Percentiles rank a stretch among this genome's conserved stretches.
Conservation (phyloP, 164 flowering plant genomes). For the Dillenia suffruticosa region DNA sequence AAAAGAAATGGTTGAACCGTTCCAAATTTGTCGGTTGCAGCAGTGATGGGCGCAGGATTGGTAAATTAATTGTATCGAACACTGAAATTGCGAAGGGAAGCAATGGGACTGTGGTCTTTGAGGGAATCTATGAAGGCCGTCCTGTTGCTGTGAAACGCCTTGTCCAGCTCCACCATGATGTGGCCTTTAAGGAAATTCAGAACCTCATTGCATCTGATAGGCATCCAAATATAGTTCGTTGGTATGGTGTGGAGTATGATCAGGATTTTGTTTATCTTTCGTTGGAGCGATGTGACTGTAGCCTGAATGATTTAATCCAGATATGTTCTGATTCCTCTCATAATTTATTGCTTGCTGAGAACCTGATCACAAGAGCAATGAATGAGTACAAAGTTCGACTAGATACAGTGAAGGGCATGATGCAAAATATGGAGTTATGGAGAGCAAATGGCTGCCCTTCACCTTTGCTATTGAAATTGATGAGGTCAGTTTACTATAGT, state of each 20-base stretch:
- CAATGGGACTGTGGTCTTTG: slow-evolving; percentile 85
- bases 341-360: slow-evolving; percentile 1
- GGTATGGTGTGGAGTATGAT: slow-evolving; percentile 87
- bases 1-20: slow-evolving; percentile 2
- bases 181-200: slow-evolving; percentile 83
- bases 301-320: slow-evolving; percentile 57
- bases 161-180: slow-evolving; percentile 70
- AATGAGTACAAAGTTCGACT: slow-evolving; percentile 22
- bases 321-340: slow-evolving; percentile 21
- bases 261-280: slow-evolving; percentile 82
- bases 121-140: slow-evolving; percentile 79
- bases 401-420: slow-evolving; percentile 13
- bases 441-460: slow-evolving; percentile 63
- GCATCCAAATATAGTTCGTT: slow-evolving; percentile 90
- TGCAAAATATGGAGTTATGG: slow-evolving; percentile 44
- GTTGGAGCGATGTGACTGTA: slow-evolving; percentile 85
- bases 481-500: slow-evolving; percentile 45
- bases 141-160: slow-evolving; percentile 94
- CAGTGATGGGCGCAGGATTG: slow-evolving; percentile 47
- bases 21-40: slow-evolving; percentile 22
- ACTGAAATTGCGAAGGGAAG: slow-evolving; percentile 90
- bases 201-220: slow-evolving; percentile 83
- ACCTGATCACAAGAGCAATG: slow-evolving; percentile 7
- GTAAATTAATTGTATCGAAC: slow-evolving; percentile 55
- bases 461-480: slow-evolving; percentile 42